phyloP scores from a whole-genome alignment of 1,284 basidiomycete species.

The Gomphus bonarii region DNA sequence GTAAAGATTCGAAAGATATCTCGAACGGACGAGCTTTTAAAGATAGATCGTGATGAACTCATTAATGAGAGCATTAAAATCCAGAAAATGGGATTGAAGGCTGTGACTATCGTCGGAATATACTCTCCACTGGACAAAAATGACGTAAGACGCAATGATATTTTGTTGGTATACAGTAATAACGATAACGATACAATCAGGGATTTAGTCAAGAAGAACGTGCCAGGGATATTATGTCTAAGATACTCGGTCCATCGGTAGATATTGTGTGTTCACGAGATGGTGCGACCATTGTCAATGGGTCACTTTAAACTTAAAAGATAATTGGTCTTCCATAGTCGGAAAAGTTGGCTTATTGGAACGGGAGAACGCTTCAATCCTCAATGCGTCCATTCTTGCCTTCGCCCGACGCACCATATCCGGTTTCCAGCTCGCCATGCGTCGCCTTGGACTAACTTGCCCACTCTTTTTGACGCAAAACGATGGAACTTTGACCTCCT shows the following conservation, averaged over 20 bases:
- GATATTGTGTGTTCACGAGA: constrained; percentile 33
- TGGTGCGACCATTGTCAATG: constrained; percentile 19
- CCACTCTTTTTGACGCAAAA: constrained; percentile 45
- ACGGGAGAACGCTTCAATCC: constrained; percentile 51
- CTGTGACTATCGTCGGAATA: constrained; percentile 36
- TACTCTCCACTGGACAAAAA: constrained; percentile 32
- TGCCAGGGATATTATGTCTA: constrained; percentile 30
- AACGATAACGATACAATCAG: neutral
- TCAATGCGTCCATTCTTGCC: constrained; percentile 46
- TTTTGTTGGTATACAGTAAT: no score
- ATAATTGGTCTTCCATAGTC: constrained; percentile 22
- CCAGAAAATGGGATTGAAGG: constrained; percentile 29
- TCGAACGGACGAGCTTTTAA: neutral
- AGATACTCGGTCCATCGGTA: constrained; percentile 27
- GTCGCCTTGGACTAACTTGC: constrained; percentile 33
- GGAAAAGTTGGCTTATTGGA: constrained; percentile 47
- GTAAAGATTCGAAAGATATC: neutral
- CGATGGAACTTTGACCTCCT: neutral
- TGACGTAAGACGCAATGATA: neutral
- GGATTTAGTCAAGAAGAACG: constrained; percentile 31
- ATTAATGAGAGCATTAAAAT: constrained; percentile 31
- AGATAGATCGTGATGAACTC: constrained; percentile 27
- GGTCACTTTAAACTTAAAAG: constrained; percentile 14
- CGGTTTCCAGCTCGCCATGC: constrained; percentile 40
- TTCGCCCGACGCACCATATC: constrained; percentile 41